These are phyloP conservation scores for Castanea crenata DNA, from an alignment of 306 rosid species.

Conservation along the genomic window DNA sequence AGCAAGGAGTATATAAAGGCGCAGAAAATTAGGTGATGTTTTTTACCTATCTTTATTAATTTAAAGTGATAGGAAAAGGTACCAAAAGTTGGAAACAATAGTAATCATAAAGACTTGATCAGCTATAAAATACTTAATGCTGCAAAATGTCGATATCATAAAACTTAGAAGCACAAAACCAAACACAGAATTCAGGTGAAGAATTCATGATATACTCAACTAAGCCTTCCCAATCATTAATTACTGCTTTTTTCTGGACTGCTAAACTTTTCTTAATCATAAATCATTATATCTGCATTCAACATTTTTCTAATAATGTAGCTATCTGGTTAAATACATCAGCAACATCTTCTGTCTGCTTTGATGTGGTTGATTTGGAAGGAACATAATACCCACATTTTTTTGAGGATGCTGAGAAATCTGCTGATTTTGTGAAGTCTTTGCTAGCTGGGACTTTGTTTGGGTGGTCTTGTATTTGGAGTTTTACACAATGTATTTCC, in stretches of 20 bases:
- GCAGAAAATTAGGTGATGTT: constrained; percentile 66
- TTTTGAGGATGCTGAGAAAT: no score
- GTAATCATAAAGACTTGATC: background rate
- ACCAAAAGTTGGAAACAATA: background rate
- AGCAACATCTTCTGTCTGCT: background rate
- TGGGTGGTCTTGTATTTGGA: no score
- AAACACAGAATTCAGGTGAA: background rate
- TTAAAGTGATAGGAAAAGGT: background rate
- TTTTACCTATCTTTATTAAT: constrained; percentile 7
- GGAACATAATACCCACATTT: no score
- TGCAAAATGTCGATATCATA: background rate
- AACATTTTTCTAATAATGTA: background rate
- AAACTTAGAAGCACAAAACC: background rate
- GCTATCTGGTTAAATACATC: background rate
- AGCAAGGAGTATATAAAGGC: constrained; percentile 85
- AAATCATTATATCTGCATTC: background rate
- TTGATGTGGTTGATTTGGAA: background rate
- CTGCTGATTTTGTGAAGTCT: no score
- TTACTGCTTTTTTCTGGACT: background rate
- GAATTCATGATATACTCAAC: background rate
- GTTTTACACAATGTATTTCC: no score
- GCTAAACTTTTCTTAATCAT: background rate
- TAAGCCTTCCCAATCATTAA: background rate
- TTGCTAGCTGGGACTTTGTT: no score
- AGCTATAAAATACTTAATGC: background rate